Conservation (phyloP, 2,329 filamentous ascomycete species). For the Pseudocercospora crystallina region DNA sequence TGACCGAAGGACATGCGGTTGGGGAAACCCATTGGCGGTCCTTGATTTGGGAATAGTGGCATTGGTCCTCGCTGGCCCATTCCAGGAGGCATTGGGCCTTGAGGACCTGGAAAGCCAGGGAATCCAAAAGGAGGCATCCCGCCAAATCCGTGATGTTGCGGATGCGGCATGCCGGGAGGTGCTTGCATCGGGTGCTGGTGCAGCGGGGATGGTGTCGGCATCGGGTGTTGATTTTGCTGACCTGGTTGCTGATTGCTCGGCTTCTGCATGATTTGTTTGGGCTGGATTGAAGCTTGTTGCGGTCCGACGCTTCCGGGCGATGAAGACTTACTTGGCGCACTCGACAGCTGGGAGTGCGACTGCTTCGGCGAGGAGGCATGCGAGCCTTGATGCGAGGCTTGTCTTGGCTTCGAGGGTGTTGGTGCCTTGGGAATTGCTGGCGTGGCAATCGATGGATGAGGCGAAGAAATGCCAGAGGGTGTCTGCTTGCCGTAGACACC, state of each 20-base stretch:
- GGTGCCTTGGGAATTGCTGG: slow-evolving; percentile 80
- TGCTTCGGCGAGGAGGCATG: slow-evolving; percentile 68
- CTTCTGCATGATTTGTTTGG: slow-evolving; percentile 64
- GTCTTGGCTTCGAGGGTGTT: slow-evolving; percentile 73
- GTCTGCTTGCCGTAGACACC: slow-evolving; percentile 55
- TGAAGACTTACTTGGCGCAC: slow-evolving; percentile 52
- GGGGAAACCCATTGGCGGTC: slow-evolving; percentile 49
- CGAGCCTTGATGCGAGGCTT: slow-evolving; percentile 75
- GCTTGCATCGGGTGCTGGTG: slow-evolving; percentile 60
- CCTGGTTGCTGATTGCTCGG: slow-evolving; percentile 54
- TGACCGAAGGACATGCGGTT: slow-evolving; percentile 46
- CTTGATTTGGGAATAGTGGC: slow-evolving; percentile 55
- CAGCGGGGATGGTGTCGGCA: slow-evolving; percentile 39
- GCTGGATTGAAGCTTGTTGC: slow-evolving; percentile 64
- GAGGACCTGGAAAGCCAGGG: slow-evolving; percentile 54
- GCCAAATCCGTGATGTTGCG: slow-evolving; percentile 40
- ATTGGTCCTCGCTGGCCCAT: slow-evolving; percentile 55
- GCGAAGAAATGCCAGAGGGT: slow-evolving; percentile 64
- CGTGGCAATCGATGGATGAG: slow-evolving; percentile 74
- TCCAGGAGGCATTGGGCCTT: slow-evolving; percentile 54
- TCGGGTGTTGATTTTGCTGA: slow-evolving; percentile 43
- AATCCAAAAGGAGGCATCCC: slow-evolving; percentile 56
- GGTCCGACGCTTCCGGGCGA: slow-evolving; percentile 62
- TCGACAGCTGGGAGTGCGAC: slow-evolving; percentile 52
- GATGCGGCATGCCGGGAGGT: slow-evolving; percentile 57